Evolutionary conservation across 345 rosid genomes (phyloP), one percentile per base, ranked within the genome.

Genomic region (Odontarrhena argentea): DNA sequence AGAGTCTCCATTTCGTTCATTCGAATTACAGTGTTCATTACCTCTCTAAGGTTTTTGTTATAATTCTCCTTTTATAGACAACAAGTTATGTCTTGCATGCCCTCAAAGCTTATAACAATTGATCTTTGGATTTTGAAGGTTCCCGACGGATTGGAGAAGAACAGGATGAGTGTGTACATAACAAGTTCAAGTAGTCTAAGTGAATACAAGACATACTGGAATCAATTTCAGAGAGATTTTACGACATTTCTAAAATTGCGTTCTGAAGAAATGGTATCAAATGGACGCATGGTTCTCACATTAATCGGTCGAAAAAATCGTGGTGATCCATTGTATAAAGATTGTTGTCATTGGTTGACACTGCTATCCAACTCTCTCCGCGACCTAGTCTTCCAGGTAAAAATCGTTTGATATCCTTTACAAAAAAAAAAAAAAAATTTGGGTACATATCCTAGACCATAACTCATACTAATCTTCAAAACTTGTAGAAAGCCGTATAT

Each of bases 171-270:
- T 13, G 49, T 76, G 36, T 80, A 67, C 45, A 43, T 71, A 5
- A 45, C 70, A 35, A 69, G 35, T n/a, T 60, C 75, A 30, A 76
- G 85, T 40, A 76, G 80, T 26, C 50, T 65, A 3, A 46, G 48
- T 5, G 80, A 79, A 0, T 36, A 60, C 5, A 71, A 70, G 36
- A 75, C 85, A 13, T 84, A 79, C 44, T 41, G 50, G 15, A 44
- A 56, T 12, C 87, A 82, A 60, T 86, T 79, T 47, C 67, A 76
- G n/a, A 36, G 32, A 11, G 87, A 84, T 53, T 85, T 84, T 68
- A 52, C 67, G 0, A 12, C 6, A 3, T 83, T 87, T 67, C 45
- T 81, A 2, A 65, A 68, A n/a, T 9, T 58, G 5, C 75, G 85
- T 1, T 64, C 72, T 0, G 32, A 81, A 44, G 89, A 87, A 55